phyloP scores from a whole-genome alignment of 495 filamentous ascomycete species.

The Neurospora sp. region DNA sequence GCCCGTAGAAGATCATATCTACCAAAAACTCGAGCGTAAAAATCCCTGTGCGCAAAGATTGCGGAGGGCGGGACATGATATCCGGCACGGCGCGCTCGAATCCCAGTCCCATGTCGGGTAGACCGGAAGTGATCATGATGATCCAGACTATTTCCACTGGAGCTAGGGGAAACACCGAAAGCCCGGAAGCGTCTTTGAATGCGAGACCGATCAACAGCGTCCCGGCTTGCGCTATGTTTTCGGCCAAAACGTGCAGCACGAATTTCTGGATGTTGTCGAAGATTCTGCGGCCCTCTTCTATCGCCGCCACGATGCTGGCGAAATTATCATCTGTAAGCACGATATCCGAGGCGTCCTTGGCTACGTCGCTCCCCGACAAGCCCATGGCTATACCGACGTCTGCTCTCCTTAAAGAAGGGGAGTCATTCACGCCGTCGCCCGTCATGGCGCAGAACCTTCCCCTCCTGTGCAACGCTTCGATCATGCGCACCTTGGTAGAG shows the following conservation, averaged over 20 bases:
- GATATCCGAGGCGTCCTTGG: slow-evolving; percentile 77
- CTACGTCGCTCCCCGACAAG: slow-evolving; percentile 73
- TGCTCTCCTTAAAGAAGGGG: slow-evolving; percentile 62
- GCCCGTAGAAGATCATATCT: slow-evolving; percentile 66
- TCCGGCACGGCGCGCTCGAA: slow-evolving; percentile 59
- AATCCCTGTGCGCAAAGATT: slow-evolving; percentile 52
- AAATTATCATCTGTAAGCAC: slow-evolving; percentile 86
- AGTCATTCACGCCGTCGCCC: slow-evolving; percentile 79
- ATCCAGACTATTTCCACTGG: slow-evolving; percentile 72
- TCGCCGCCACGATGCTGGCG: slow-evolving; percentile 61
- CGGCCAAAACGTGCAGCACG: slow-evolving; percentile 60
- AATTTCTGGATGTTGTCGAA: slow-evolving; percentile 83
- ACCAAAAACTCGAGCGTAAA: slow-evolving; percentile 58
- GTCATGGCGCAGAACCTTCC: slow-evolving; percentile 50
- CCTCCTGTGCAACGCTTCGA: slow-evolving; percentile 56
- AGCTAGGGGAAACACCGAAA: slow-evolving; percentile 66
- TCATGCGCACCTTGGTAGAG: slow-evolving; percentile 57
- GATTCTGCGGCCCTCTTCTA: slow-evolving; percentile 63
- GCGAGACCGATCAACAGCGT: slow-evolving; percentile 59
- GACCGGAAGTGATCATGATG: slow-evolving; percentile 66
- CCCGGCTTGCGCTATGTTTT: slow-evolving; percentile 68
- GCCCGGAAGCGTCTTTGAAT: slow-evolving; percentile 53
- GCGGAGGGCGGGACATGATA: slow-evolving; percentile 62
- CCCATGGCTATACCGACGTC: slow-evolving; percentile 87
- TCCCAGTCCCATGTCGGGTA: slow-evolving; percentile 67